Evolutionary conservation across 805 yeast genomes (phyloP).

Genomic region (Sungouiozyma ichnusensis): DNA sequence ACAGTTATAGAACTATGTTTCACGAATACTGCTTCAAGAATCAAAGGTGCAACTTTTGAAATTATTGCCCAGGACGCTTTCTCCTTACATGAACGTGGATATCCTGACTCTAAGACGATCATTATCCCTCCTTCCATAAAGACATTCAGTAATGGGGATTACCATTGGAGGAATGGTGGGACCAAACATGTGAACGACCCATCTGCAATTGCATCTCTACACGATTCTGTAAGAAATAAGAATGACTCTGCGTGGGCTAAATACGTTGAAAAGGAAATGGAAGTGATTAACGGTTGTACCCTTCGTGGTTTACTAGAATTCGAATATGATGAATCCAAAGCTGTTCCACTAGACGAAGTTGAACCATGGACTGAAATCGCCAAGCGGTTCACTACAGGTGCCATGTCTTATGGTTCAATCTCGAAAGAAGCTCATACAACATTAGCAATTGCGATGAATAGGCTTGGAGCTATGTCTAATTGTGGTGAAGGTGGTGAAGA

Average conservation of each 20-base stretch:
- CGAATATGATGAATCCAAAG: slow-evolving; percentile 58
- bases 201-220: slow-evolving; percentile 85
- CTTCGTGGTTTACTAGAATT: slow-evolving; percentile 88
- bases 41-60: slow-evolving; percentile 90
- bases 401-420: slow-evolving; percentile 98
- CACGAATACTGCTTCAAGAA: slow-evolving; percentile 95
- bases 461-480: slow-evolving; percentile 94
- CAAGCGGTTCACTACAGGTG: slow-evolving; percentile 96
- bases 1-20: slow-evolving; percentile 92
- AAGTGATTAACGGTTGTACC: slow-evolving; percentile 87
- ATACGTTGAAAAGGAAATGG: slow-evolving; percentile 81
- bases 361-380: slow-evolving; percentile 99
- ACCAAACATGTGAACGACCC: slow-evolving; percentile 94
- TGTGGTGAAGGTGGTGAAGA: slow-evolving; percentile 99
- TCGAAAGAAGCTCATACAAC: slow-evolving; percentile 98
- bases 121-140: slow-evolving; percentile 51
- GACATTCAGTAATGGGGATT: slow-evolving; percentile 60
- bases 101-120: slow-evolving; percentile 61
- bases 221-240: slow-evolving; percentile 96
- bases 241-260: slow-evolving; percentile 88
- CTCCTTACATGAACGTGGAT: slow-evolving; percentile 86
- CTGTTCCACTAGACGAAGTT: slow-evolving; percentile 93
- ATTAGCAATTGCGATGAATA: slow-evolving; percentile 95
- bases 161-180: slow-evolving; percentile 98
- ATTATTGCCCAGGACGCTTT: slow-evolving; percentile 95